A percentile compares a stretch with the other conserved stretches of the same genome.
These are phyloP conservation scores for Irpex sp. DNA, from an alignment of 1,284 basidiomycete species.

Conservation along the genomic window DNA sequence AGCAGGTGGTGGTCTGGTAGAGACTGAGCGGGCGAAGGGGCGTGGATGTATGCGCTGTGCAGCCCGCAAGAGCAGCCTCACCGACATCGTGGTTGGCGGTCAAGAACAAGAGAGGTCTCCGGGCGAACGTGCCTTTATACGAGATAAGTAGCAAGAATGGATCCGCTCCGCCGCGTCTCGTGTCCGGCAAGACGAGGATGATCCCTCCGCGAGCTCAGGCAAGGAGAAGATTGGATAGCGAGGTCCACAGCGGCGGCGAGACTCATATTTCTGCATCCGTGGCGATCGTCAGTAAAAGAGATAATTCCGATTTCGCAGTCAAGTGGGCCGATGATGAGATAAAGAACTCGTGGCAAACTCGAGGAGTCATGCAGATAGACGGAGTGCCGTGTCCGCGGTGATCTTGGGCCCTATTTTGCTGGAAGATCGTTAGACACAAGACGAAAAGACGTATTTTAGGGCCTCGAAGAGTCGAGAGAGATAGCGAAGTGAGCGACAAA, in stretches of 20 bases:
- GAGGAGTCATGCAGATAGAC: not conserved
- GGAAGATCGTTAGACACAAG: not conserved
- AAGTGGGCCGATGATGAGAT: not conserved
- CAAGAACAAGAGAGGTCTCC: not conserved
- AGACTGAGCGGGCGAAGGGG: not conserved
- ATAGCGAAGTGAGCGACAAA: not conserved
- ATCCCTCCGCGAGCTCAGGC: not conserved
- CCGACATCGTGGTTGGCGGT: conserved; percentile 3
- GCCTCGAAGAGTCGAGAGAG: not conserved
- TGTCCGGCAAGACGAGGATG: not conserved
- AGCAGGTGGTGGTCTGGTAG: not conserved
- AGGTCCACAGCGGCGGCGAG: not conserved
- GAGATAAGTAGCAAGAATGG: conserved; percentile 3
- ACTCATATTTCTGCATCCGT: not conserved
- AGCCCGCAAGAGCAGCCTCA: conserved; percentile 2
- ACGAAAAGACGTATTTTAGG: not conserved
- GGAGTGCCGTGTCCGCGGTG: not conserved
- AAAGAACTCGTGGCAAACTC: not conserved
- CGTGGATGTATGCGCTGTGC: not conserved
- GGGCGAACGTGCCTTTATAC: not conserved
- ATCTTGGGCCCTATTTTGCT: not conserved
- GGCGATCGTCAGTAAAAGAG: not conserved
- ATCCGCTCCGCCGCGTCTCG: conserved; percentile 5
- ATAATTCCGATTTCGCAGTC: not conserved
- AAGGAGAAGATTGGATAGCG: not conserved